phyloP scores from a whole-genome alignment of 495 filamentous ascomycete genomes.

The Aspergillus sclerotioniger region DNA sequence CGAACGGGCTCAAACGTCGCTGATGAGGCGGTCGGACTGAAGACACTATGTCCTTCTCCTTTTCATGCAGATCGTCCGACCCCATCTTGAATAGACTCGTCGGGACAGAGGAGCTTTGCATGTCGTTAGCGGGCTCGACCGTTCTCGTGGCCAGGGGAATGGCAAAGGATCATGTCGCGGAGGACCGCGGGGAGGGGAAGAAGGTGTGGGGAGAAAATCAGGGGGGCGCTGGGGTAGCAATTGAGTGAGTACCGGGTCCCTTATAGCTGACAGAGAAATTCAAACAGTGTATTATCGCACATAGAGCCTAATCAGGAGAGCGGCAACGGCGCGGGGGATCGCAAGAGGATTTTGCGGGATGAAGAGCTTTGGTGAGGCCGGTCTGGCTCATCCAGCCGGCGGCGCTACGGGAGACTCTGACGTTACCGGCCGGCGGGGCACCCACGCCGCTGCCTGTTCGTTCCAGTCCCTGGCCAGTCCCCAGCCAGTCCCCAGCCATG shows the following conservation, averaged over 20 bases:
- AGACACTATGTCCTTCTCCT: constrained; percentile 48
- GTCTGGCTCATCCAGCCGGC: constrained; percentile 2
- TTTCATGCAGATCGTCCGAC: constrained; percentile 41
- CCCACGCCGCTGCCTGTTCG: background rate
- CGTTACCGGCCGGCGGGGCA: constrained; percentile 26
- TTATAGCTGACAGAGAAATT: constrained; percentile 2
- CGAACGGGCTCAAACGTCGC: constrained; percentile 48
- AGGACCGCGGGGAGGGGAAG: constrained; percentile 19
- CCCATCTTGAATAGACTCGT: constrained; percentile 33
- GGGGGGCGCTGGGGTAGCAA: constrained; percentile 15
- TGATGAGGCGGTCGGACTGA: constrained; percentile 45
- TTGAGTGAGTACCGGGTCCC: constrained; percentile 7
- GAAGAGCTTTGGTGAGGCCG: constrained; percentile 17
- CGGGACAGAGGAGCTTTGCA: constrained; percentile 26
- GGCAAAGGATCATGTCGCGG: constrained; percentile 37
- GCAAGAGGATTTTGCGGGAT: constrained; percentile 14
- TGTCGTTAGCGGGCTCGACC: constrained; percentile 41
- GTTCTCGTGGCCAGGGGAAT: constrained; percentile 46
- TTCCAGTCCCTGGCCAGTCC: background rate
- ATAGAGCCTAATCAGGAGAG: constrained; percentile 1
- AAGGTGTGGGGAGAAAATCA: constrained; percentile 13
- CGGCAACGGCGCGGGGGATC: constrained; percentile 7
- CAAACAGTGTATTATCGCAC: constrained; percentile 1
- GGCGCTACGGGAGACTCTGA: constrained; percentile 26
- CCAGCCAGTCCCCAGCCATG: background rate